These are phyloP conservation scores for Daphne laureola DNA, from an alignment of 441 rosid genomes.

Conservation along the genomic window DNA sequence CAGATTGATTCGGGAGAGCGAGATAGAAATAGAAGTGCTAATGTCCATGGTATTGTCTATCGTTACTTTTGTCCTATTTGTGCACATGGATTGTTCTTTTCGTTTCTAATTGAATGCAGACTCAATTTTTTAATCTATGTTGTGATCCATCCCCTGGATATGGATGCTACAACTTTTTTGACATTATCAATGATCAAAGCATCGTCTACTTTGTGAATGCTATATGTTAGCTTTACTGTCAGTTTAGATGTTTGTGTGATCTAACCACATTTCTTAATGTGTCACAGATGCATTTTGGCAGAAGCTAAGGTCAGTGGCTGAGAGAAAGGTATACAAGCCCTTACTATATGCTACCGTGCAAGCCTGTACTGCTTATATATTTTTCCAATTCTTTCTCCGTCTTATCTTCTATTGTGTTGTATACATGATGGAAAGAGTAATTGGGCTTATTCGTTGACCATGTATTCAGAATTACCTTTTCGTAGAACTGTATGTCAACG, in stretches of 20 bases:
- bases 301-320: conserved; percentile 54
- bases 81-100: neutral
- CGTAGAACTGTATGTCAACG: neutral
- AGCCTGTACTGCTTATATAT: neutral
- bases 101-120: too few species aligned
- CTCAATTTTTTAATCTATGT: too few species aligned
- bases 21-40: conserved; percentile 20
- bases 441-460: neutral
- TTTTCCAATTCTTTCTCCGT: neutral
- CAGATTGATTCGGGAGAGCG: conserved; percentile 38
- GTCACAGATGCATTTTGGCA: conserved; percentile 68
- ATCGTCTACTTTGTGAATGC: conserved; percentile 8
- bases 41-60: conserved; percentile 30
- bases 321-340: conserved; percentile 42
- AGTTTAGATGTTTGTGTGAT: neutral
- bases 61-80: neutral
- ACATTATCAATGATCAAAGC: neutral
- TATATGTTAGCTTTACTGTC: neutral
- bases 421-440: neutral
- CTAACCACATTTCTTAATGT: conserved; percentile 8
- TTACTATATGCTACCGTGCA: neutral
- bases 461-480: neutral
- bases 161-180: neutral
- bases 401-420: neutral
- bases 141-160: too few species aligned